These are phyloP conservation scores for Cercophora scortea DNA, from an alignment of 495 filamentous ascomycete genomes.

Conservation along the genomic window DNA sequence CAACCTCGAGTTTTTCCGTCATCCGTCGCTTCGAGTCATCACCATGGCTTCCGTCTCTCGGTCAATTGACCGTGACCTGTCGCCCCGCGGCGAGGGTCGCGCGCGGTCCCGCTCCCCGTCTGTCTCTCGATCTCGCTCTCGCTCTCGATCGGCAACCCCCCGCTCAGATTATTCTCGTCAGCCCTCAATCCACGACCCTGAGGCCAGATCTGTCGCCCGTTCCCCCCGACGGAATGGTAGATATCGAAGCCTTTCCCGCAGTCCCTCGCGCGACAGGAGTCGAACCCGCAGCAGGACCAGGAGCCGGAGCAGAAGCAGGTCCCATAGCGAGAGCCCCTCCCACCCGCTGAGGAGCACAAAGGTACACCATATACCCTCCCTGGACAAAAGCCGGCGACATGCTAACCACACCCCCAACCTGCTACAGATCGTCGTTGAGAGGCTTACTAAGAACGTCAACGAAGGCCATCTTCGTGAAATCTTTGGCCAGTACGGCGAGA, in stretches of 20 bases:
- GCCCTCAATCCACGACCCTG: neutral
- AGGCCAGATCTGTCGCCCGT: slow-evolving; percentile 6
- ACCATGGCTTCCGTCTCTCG: slow-evolving; percentile 12
- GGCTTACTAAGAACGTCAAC: slow-evolving; percentile 91
- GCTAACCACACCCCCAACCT: slow-evolving; percentile 7
- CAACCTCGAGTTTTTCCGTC: neutral
- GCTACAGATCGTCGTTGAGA: slow-evolving; percentile 84
- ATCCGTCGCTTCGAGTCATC: neutral
- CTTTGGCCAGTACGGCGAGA: slow-evolving; percentile 80
- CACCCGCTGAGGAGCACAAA: slow-evolving; percentile 21
- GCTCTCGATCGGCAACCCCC: slow-evolving; percentile 12
- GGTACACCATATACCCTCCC: slow-evolving; percentile 8
- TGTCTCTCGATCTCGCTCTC: slow-evolving; percentile 1
- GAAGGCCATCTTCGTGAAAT: slow-evolving; percentile 85
- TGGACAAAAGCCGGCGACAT: slow-evolving; percentile 4
- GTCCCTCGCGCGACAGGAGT: slow-evolving; percentile 17
- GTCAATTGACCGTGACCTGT: slow-evolving; percentile 1
- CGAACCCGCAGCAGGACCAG: slow-evolving; percentile 1
- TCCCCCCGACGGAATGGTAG: slow-evolving; percentile 25
- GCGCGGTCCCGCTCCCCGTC: neutral
- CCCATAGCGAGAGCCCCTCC: slow-evolving; percentile 17
- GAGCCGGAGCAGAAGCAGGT: slow-evolving; percentile 22
- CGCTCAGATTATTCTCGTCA: slow-evolving; percentile 9
- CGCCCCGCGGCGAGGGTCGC: slow-evolving; percentile 4
- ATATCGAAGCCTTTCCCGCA: slow-evolving; percentile 6